Base-by-base conservation (phyloP, 2,329 filamentous ascomycete species). In the Cyphellophora europaea region DNA sequence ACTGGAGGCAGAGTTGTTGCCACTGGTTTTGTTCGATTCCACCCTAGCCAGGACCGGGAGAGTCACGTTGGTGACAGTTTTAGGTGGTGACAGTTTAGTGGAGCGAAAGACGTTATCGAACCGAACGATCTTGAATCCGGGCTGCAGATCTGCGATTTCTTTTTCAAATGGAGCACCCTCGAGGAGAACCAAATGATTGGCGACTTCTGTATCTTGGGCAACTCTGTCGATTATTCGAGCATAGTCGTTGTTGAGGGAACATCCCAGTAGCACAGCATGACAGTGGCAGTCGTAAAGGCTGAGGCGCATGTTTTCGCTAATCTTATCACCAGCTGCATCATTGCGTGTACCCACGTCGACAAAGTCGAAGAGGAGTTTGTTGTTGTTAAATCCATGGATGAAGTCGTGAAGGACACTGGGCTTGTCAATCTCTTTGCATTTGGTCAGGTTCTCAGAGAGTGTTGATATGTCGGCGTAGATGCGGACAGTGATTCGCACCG, bases 241-340 rank as follows among this genome's bases (percentile, higher is more conserved):
- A 51, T 74, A 77, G 14, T 67, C 63, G 36, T 66, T 66, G 53
- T 73, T 69, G 39, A 72, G 67, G 11, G 69, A 71, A 52, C 72
- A 75, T 6, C 73, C 75, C 21, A 79, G 60, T 32, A 77, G 58
- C 34, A 79, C 66, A 37, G 75, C 72, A 35, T 71, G 72, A 49
- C 74, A 79, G 45, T 75, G 72, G 42, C 65, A 69, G 46, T 77
- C 69, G 53, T 69, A 61, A 33, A 74, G 56, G 52, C 69, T 65
- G 31, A 72, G 52, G 45, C 70, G 69, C 53, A 78, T 69, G 33
- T 46, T 44, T 40, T 52, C 50, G 48, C 53, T 50, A 43, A 69
- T 59, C 43, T 70, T 70, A 53, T 65, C 59, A 43, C 63, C 59
- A 4, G 65, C 61, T 35, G 58, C 59, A 38, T 63, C 58, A 40